A percentile compares a stretch with the other conserved stretches of the same genome.
Conservation (phyloP, 2,329 filamentous ascomycete genomes). For the Fusarium concolor region DNA sequence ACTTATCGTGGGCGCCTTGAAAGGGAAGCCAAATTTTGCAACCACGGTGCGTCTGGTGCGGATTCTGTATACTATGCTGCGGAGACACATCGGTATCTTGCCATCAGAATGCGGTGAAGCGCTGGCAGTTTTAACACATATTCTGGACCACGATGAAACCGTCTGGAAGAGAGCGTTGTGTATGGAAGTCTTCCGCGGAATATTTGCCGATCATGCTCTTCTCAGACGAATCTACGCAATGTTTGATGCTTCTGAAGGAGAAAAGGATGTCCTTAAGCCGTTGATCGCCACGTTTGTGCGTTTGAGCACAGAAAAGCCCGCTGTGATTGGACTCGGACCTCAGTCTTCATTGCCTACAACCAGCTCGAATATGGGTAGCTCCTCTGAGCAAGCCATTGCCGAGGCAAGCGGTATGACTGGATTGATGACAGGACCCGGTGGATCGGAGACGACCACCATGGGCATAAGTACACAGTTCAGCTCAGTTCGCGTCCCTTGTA, state of each 20-base stretch:
- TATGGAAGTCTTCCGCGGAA: conserved; percentile 88
- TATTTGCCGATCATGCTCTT: conserved; percentile 84
- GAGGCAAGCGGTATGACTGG: conserved; percentile 90
- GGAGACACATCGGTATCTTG: conserved; percentile 80
- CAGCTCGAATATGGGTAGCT: conserved; percentile 65
- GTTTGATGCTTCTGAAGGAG: conserved; percentile 79
- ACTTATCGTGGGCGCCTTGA: conserved; percentile 80
- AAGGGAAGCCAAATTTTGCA: conserved; percentile 82
- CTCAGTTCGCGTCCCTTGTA: conserved; percentile 83
- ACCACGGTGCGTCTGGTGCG: conserved; percentile 84
- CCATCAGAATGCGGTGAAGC: conserved; percentile 85
- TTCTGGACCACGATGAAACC: conserved; percentile 86
- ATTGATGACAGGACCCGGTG: conserved; percentile 80
- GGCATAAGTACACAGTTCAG: conserved; percentile 96
- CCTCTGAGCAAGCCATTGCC: conserved; percentile 85
- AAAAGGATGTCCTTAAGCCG: conserved; percentile 82
- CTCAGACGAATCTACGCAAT: conserved; percentile 82
- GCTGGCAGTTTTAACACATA: conserved; percentile 82
- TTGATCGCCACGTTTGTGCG: conserved; percentile 91
- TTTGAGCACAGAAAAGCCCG: conserved; percentile 89
- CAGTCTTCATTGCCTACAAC: conserved; percentile 84
- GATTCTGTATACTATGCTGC: conserved; percentile 84
- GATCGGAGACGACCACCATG: conserved; percentile 73
- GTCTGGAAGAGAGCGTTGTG: conserved; percentile 90
- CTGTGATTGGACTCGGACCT: conserved; percentile 86